Percentiles rank a stretch among this genome's conserved stretches.
These are phyloP conservation scores for Sphaerulina musiva DNA, from an alignment of 2,329 filamentous ascomycete species.

Conservation along the genomic window DNA sequence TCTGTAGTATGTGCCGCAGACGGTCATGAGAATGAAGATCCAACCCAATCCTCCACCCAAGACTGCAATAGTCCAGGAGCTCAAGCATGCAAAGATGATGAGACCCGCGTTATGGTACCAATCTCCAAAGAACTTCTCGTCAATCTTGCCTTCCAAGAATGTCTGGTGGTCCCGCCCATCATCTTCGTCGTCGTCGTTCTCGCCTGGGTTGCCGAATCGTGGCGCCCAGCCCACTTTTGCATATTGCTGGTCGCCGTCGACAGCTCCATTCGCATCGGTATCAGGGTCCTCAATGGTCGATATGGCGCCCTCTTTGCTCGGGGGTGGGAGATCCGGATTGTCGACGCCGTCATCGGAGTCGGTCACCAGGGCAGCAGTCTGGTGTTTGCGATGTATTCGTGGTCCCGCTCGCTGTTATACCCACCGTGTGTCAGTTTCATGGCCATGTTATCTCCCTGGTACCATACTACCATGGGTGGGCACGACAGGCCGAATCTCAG, in stretches of 20 bases:
- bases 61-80: conserved; percentile 82
- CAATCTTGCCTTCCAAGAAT: conserved; percentile 72
- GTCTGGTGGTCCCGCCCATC: conserved; percentile 82
- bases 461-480: too few species aligned
- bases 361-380: conserved; percentile 65
- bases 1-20: conserved; percentile 90
- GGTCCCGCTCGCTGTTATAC: conserved; percentile 21
- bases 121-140: conserved; percentile 89
- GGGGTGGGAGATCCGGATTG: conserved; percentile 69
- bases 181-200: conserved; percentile 48
- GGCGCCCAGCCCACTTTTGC: conserved; percentile 77
- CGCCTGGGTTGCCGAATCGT: conserved; percentile 65
- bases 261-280: conserved; percentile 41
- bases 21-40: conserved; percentile 87
- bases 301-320: conserved; percentile 63
- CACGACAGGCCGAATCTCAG: background rate
- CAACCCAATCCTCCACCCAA: conserved; percentile 87
- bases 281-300: conserved; percentile 47
- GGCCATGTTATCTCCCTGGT: background rate
- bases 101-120: conserved; percentile 98
- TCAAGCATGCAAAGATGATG: conserved; percentile 84
- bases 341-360: conserved; percentile 68
- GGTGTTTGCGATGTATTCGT: conserved; percentile 45
- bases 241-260: conserved; percentile 45
- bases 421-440: conserved; percentile 14